Conservation (phyloP, 495 filamentous ascomycete genomes). For the Neurospora intermedia region DNA sequence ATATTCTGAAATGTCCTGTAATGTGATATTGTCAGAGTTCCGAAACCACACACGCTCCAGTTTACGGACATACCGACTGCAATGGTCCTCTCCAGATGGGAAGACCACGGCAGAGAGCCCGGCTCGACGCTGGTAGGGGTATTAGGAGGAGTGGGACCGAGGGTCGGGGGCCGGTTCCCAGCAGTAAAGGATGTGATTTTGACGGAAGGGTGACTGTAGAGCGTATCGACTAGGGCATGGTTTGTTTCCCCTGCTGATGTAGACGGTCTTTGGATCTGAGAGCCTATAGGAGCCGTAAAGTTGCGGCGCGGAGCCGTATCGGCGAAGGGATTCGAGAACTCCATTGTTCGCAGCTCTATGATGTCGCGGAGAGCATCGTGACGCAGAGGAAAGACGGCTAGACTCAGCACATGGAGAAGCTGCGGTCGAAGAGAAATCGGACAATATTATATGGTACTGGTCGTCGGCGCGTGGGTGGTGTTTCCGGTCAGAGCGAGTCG, state of each 20-base stretch:
- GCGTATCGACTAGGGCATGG: constrained; percentile 46
- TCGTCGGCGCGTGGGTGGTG: neutral
- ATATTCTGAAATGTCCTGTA: constrained; percentile 64
- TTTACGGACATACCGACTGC: constrained; percentile 50
- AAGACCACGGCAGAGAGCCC: constrained; percentile 62
- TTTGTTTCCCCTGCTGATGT: neutral
- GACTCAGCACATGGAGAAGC: neutral
- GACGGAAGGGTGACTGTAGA: constrained; percentile 57
- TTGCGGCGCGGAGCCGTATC: constrained; percentile 29
- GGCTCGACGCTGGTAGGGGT: constrained; percentile 25
- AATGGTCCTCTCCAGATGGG: constrained; percentile 67
- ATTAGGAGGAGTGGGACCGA: constrained; percentile 26
- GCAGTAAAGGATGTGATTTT: constrained; percentile 56
- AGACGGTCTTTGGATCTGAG: neutral
- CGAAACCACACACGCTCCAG: neutral
- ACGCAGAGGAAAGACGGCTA: neutral
- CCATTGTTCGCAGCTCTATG: constrained; percentile 14
- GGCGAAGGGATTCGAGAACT: constrained; percentile 15
- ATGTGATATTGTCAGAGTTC: constrained; percentile 1
- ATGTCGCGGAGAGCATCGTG: constrained; percentile 12
- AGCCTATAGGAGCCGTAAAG: constrained; percentile 25
- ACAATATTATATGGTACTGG: neutral
- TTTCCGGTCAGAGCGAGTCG: neutral
- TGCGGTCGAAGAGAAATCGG: neutral
- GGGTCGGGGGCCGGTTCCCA: constrained; percentile 30